Conservation (phyloP, 345 rosid genomes). For the Brassica cretica region DNA sequence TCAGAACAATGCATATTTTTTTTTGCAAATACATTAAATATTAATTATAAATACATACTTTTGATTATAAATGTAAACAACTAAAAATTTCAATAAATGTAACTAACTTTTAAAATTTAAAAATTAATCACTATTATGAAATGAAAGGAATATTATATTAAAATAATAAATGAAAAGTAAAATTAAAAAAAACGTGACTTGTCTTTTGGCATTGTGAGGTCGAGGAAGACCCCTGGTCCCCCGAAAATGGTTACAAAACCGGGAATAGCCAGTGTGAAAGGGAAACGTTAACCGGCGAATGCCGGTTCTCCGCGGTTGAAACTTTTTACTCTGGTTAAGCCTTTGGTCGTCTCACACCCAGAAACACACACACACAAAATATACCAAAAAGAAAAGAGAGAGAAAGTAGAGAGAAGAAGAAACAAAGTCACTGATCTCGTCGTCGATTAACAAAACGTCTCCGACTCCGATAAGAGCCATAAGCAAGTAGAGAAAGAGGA, state of each 20-base stretch:
- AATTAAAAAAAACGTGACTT: no score
- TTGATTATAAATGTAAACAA: no score
- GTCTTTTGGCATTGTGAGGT: neutral
- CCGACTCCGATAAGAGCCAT: conserved; percentile 25
- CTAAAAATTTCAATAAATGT: no score
- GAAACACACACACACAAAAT: conserved; percentile 31
- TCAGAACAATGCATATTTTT: no score
- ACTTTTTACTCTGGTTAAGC: neutral
- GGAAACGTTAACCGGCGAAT: neutral
- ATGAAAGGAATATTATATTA: no score
- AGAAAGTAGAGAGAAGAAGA: neutral
- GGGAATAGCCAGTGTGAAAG: neutral
- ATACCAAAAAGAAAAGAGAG: conserved; percentile 6
- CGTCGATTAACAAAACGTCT: conserved; percentile 38
- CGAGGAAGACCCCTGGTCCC: neutral
- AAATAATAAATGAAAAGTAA: no score
- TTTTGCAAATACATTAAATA: no score
- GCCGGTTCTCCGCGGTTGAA: neutral
- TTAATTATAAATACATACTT: no score
- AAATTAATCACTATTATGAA: no score
- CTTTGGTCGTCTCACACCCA: conserved; percentile 29
- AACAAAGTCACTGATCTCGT: neutral
- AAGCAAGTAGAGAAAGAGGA: neutral
- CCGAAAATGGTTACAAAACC: neutral
- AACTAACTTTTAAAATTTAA: no score